Base-by-base conservation (phyloP, 306 rosid species). In the Ceratonia siliqua region DNA sequence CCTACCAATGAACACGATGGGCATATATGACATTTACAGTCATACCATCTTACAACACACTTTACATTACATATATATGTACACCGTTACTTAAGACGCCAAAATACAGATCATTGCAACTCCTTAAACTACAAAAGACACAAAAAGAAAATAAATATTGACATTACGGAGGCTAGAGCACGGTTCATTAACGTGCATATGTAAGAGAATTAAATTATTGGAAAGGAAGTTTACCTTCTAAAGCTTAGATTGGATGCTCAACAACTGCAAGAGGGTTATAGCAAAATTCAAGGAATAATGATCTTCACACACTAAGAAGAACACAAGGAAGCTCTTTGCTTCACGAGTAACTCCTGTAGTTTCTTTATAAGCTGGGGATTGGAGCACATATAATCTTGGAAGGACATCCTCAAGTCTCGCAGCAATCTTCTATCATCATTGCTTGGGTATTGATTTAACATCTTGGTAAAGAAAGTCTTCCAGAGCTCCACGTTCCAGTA, bases 401-500 rank as follows among this genome's bases (percentile, higher is more conserved):
- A 92, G 56, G 97, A 82, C 85, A 80, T 87, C 89, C 87, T 87
- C 81, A 94, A 46, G n/a, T 84, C 82, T 66, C 62, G 86, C 80
- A 94, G 75, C 79, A 90, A 75, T 38, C 77, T 76, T 63, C 42
- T 79, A 81, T 84, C 86, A 64, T 86, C 84, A 53, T 73, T 43
- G 54, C 84, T 64, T 13, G 89, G 87, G 62, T 75, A 78, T 53
- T 78, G 79, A 62, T 94, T 94, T 43, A 94, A 96, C 86, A 94
- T 82, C 91, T 82, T 89, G 45, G 82, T 75, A 87, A 90, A 94
- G 62, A 94, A 84, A 74, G 76, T 86, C 88, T 85, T 90, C 99
- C 99, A 94, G 50, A 92, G 96, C 68, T 84, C 92, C 45, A 72
- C 79, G n/a, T 88, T 88, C 99, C 99, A 94, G 69, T 94, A 94